These are phyloP conservation scores for Corylus heterophylla DNA, from an alignment of 306 rosid genomes.

Conservation along the genomic window DNA sequence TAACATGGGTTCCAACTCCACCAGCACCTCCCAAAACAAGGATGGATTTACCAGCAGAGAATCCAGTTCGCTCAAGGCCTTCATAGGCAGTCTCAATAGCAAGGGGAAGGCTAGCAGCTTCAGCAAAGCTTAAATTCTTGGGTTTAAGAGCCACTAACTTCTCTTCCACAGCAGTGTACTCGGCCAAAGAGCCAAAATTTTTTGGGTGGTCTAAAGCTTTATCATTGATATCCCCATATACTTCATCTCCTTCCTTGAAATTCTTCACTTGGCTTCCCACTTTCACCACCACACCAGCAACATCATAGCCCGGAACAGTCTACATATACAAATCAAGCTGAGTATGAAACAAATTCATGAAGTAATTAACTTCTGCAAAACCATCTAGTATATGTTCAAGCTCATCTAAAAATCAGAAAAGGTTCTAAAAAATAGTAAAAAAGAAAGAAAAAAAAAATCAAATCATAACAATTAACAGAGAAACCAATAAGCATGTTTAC, in stretches of 20 bases:
- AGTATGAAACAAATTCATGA: too few species aligned
- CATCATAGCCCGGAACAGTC: constrained; percentile 68
- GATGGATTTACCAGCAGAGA: constrained; percentile 59
- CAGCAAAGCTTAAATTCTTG: constrained; percentile 56
- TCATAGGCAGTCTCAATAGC: constrained; percentile 66
- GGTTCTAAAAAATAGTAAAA: not conserved
- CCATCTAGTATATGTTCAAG: too few species aligned
- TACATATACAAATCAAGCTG: constrained; percentile 8
- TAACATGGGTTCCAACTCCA: constrained; percentile 57
- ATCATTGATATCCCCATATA: constrained; percentile 61
- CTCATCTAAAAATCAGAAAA: too few species aligned
- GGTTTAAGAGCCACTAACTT: constrained; percentile 63
- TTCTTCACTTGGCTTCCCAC: constrained; percentile 60
- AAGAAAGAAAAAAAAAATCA: not conserved
- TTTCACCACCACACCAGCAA: constrained; percentile 69
- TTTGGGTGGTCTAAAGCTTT: constrained; percentile 35
- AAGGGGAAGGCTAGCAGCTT: constrained; percentile 80
- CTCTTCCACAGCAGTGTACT: constrained; percentile 69
- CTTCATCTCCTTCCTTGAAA: constrained; percentile 73
- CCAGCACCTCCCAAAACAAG: constrained; percentile 83
- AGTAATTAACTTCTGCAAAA: too few species aligned
- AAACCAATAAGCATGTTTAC: not conserved
- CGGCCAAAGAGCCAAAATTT: constrained; percentile 59
- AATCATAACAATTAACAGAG: too few species aligned
- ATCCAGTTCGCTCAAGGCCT: constrained; percentile 48